Evolutionary conservation across 805 yeast genomes (phyloP), one percentile per base, ranked within the genome.

Genomic region (Myxozyma nipponensis): DNA sequence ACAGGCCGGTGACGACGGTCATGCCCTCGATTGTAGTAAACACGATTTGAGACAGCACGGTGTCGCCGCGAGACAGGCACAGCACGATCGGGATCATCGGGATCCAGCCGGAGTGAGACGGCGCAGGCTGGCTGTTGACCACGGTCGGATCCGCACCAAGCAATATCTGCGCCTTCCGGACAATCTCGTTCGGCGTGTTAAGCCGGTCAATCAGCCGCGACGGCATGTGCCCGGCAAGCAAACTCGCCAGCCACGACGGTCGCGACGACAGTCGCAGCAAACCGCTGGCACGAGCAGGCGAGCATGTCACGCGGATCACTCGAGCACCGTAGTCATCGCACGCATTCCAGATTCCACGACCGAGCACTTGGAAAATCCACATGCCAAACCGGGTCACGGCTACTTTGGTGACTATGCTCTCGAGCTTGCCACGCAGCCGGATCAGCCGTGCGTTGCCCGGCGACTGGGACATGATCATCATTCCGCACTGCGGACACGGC

Each of bases 301-400:
- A 28, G 32, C 32, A 28, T 28, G 32, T 9, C 13, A 28, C 13
- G 7, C 32, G 7, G 32, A 28, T 13, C 7, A 28, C 32, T 28
- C 32, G 7, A 28, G 32, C 32, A 28, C 32, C 32, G 13, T 28
- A 28, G 13, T 28, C 13, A 28, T 28, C 32, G 32, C 32, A 28
- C 32, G 32, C 13, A 9, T 28, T 28, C 32, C 32, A 28, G 13
- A 28, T 15, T 50, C 51, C 37, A 46, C 54, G 17, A 30, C n/a
- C 28, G 68, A 62, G 44, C 67, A 66, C 46, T 63, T 44, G 40
- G 54, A 46, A 22, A 61, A 44, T 18, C 67, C 56, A 2, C 63
- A 36, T 18, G 54, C 39, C 18, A 38, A 43, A 24, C 41, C 34
- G 25, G 48, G 49, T 10, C 39, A 10, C 15, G 22, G 51, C 40